These are phyloP conservation scores for Zangia roseola DNA, from an alignment of 768 basidiomycete genomes.

Conservation along the genomic window DNA sequence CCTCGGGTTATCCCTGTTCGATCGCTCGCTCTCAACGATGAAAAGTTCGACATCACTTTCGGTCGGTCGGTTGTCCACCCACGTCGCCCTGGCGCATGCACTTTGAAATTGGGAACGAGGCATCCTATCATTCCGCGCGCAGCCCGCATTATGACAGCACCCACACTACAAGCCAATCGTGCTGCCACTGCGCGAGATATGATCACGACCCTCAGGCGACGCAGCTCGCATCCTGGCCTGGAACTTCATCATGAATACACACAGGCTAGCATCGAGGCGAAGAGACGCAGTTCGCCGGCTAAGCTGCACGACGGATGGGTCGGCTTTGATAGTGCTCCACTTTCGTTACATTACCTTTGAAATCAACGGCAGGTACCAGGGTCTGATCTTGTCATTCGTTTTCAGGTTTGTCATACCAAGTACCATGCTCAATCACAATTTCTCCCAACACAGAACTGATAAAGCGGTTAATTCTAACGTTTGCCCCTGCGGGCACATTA, in stretches of 20 bases:
- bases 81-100: conserved; percentile 35
- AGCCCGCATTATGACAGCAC: conserved; percentile 40
- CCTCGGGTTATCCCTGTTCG: conserved; percentile 39
- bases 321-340: conserved; percentile 59
- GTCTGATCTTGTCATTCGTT: background rate
- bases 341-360: conserved; percentile 62
- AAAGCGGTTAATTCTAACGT: too few relatives aligned
- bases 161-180: conserved; percentile 51
- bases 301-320: conserved; percentile 51
- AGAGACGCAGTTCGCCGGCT: conserved; percentile 63
- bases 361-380: background rate
- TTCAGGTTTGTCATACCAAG: background rate
- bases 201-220: conserved; percentile 61
- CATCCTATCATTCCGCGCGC: conserved; percentile 50
- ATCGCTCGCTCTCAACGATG: conserved; percentile 17
- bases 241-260: conserved; percentile 14
- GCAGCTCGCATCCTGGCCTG: conserved; percentile 38
- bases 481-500: too few relatives aligned
- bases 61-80: conserved; percentile 19
- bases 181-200: conserved; percentile 60
- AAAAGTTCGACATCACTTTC: conserved; percentile 4
- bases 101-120: conserved; percentile 46
- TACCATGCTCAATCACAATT: too few relatives aligned
- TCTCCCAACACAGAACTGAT: too few relatives aligned
- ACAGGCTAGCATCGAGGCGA: conserved; percentile 39